Evolutionary conservation across 345 rosid genomes (phyloP), one percentile per base, ranked within the genome.

Genomic region (Arabis hirsuta): DNA sequence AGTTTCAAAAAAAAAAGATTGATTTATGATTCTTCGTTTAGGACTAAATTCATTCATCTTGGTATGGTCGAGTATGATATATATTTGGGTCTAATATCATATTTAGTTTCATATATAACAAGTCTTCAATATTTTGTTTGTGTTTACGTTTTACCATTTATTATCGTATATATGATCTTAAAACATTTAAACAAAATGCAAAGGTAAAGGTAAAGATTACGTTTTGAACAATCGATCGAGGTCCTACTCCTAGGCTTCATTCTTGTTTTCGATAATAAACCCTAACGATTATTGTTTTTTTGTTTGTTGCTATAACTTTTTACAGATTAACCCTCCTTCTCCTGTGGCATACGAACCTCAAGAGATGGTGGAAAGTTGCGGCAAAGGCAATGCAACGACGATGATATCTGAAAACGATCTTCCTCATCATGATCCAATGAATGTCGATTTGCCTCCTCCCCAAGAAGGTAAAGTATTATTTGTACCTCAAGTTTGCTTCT

Each of bases 371-470:
- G 65, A 48, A 55, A 39, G 22, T 47, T 16, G 52, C n/a, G 65
- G 65, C 16, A 64, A 73, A 55, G 34, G 20, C 34, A 42, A 57
- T 31, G 67, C 53, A 66, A n/a, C 27, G n/a, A 11, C 45, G n/a
- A 39, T 57, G 66, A 10, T 26, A 9, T 16, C 4, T 42, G 20
- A 53, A 55, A 52, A 60, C 3, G 55, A 60, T 32, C 10, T 24
- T 67, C 16, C 62, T 50, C 19, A 51, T 59, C 55, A 34, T 34
- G 38, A 67, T 20, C 42, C 55, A 4, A 0, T 24, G 13, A 38
- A 45, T 2, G 12, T 38, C 45, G 31, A 61, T 53, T 0, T 54
- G 58, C 36, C 38, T 62, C 38, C 38, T 62, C 45, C 29, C 55
- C 70, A 46, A 45, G 48, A 74, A 52, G 29, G 79, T 62, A 4